Evolutionary conservation across 495 filamentous ascomycete genomes (phyloP).

Genomic region (Daldinia bambusicola): DNA sequence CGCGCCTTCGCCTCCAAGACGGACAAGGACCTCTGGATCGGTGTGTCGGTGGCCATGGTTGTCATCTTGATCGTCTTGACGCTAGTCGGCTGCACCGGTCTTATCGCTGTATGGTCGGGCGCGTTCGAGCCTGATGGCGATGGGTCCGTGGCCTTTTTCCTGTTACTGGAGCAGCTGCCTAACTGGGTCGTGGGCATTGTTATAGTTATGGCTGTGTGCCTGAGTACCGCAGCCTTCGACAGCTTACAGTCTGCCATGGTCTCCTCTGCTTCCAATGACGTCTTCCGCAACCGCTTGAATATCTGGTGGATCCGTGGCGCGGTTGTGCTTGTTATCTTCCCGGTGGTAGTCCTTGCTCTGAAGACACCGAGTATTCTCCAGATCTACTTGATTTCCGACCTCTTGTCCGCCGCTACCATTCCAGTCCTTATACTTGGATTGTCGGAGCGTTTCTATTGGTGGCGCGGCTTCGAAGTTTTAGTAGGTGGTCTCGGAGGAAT

Average conservation of each 20-base stretch:
- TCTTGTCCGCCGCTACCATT: conserved; percentile 74
- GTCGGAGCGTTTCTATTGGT: conserved; percentile 70
- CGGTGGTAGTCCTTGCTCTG: conserved; percentile 74
- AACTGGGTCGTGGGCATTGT: conserved; percentile 80
- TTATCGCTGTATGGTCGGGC: conserved; percentile 79
- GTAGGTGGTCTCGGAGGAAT: conserved; percentile 76
- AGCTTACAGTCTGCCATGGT: conserved; percentile 81
- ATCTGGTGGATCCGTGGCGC: conserved; percentile 72
- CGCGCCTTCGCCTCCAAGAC: conserved; percentile 82
- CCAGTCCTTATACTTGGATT: conserved; percentile 75
- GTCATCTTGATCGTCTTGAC: conserved; percentile 70
- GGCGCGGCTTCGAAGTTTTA: conserved; percentile 78
- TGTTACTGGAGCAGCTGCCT: conserved; percentile 73
- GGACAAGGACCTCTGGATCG: conserved; percentile 78
- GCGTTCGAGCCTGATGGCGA: conserved; percentile 64
- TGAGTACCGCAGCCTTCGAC: conserved; percentile 79
- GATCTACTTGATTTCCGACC: conserved; percentile 80
- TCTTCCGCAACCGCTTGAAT: conserved; percentile 79
- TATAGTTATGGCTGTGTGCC: conserved; percentile 76
- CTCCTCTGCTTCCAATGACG: conserved; percentile 75
- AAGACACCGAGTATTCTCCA: conserved; percentile 75
- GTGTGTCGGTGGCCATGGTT: conserved; percentile 70
- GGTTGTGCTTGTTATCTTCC: conserved; percentile 74
- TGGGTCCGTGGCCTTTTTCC: conserved; percentile 77
- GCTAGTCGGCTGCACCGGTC: conserved; percentile 72